Conservation (phyloP, 2,329 filamentous ascomycete genomes). For the Fusarium fracticaudum region DNA sequence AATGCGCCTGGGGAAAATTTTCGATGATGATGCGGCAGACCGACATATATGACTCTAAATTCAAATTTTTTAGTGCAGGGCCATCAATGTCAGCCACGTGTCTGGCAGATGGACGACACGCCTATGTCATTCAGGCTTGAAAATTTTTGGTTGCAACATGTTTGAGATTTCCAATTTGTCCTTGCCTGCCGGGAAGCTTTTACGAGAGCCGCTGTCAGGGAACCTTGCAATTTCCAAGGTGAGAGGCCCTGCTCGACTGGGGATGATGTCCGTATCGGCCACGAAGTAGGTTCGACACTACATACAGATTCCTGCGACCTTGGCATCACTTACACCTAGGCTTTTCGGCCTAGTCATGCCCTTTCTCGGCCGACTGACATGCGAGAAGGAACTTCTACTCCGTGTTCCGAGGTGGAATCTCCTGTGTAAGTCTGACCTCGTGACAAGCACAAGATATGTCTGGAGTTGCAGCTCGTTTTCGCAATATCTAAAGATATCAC, state of each 20-base stretch:
- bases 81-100: constrained; percentile 30
- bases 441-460: constrained; percentile 14
- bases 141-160: constrained; percentile 13
- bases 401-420: constrained; percentile 21
- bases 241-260: constrained; percentile 32
- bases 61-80: constrained; percentile 1
- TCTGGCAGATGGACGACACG: constrained; percentile 13
- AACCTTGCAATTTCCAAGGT: constrained; percentile 22
- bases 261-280: constrained; percentile 25
- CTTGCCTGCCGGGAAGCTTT: constrained; percentile 23
- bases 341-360: constrained; percentile 33
- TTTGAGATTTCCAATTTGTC: constrained; percentile 3
- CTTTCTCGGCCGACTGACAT: constrained; percentile 40
- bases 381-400: constrained; percentile 26
- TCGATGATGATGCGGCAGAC: constrained; percentile 15
- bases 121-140: constrained; percentile 3
- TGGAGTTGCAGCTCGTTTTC: constrained; percentile 2
- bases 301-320: constrained; percentile 25
- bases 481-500: constrained; percentile 11
- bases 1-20: neutral
- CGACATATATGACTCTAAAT: constrained; percentile 16
- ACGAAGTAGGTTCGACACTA: constrained; percentile 12
- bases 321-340: constrained; percentile 30
- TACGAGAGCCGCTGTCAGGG: constrained; percentile 5
- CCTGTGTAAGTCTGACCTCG: constrained; percentile 11